phyloP scores from a whole-genome alignment of 208 protist genomes.

The Leishmania guyanensis region DNA sequence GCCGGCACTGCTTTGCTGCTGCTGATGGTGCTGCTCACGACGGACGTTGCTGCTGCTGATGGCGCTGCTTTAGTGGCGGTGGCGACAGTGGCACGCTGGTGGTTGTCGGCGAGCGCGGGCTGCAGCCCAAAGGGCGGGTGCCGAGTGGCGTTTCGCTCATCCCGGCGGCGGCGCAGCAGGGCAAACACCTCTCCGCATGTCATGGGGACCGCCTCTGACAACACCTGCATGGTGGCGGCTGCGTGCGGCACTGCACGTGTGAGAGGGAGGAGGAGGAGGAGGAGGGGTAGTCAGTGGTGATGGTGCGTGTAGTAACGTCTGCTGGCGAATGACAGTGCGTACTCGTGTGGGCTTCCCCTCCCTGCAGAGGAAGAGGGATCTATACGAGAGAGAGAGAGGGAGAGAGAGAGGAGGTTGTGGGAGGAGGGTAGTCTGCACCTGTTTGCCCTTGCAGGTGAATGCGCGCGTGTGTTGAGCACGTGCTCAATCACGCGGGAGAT shows the following conservation, averaged over 20 bases:
- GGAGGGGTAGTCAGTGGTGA: not conserved
- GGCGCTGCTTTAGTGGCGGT: conserved; percentile 5
- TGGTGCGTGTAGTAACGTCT: not conserved
- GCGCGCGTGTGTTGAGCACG: not conserved
- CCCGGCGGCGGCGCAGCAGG: conserved; percentile 72
- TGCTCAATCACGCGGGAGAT: not conserved
- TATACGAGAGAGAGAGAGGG: not conserved
- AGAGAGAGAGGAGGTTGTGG: not conserved
- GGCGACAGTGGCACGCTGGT: conserved; percentile 17
- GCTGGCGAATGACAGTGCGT: not conserved
- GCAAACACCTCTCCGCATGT: conserved; percentile 86
- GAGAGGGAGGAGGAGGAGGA: not conserved
- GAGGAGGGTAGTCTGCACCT: not conserved
- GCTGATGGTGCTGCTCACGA: not conserved
- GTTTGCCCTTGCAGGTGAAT: not conserved
- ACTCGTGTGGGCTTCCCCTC: not conserved
- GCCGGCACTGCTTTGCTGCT: conserved; percentile 14
- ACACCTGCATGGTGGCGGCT: conserved; percentile 45
- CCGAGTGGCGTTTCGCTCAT: conserved; percentile 68
- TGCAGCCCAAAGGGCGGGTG: conserved; percentile 75
- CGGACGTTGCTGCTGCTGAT: not conserved
- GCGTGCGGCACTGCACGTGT: not conserved
- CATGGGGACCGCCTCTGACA: conserved; percentile 71
- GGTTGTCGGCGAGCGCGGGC: conserved; percentile 30
- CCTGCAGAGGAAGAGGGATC: conserved; percentile 4